Conservation (phyloP, 2,329 filamentous ascomycete species). For the Penicillium sp. region DNA sequence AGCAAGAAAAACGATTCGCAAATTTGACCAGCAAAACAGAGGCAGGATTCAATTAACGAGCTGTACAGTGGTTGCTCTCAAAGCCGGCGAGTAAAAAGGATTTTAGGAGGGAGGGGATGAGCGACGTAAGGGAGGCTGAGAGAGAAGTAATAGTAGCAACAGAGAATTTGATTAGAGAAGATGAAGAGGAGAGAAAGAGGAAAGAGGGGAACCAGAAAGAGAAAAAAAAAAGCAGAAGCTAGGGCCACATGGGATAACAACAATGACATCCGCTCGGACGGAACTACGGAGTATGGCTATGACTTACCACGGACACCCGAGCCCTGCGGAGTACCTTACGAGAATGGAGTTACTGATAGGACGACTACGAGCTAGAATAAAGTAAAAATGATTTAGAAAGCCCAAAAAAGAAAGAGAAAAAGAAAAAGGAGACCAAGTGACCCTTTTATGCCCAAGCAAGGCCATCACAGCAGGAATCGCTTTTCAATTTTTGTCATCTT, state of each 20-base stretch:
- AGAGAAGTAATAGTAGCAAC: not conserved
- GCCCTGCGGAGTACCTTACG: not conserved
- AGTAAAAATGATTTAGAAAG: not conserved
- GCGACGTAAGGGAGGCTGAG: not conserved
- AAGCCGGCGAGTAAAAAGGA: slow-evolving; percentile 15
- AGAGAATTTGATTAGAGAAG: slow-evolving; percentile 11
- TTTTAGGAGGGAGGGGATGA: not conserved
- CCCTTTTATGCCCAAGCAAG: slow-evolving; percentile 18
- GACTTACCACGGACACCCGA: slow-evolving; percentile 6
- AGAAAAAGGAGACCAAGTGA: slow-evolving; percentile 9
- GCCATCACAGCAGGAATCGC: slow-evolving; percentile 2
- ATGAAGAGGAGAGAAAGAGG: slow-evolving; percentile 17
- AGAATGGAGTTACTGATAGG: not conserved
- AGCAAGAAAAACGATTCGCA: slow-evolving; percentile 19
- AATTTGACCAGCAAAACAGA: slow-evolving; percentile 35
- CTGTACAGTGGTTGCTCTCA: slow-evolving; percentile 29
- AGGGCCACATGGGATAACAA: slow-evolving; percentile 18
- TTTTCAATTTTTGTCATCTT: not conserved
- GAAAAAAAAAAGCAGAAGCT: slow-evolving; percentile 21
- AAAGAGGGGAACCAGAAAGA: slow-evolving; percentile 16
- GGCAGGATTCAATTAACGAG: slow-evolving; percentile 23
- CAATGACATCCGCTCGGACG: slow-evolving; percentile 13
- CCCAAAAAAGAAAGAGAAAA: not conserved
- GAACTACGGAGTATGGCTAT: slow-evolving; percentile 1
- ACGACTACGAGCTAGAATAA: not conserved